Base-by-base conservation (phyloP, 2,329 filamentous ascomycete species). In the Leptographium flavum region DNA sequence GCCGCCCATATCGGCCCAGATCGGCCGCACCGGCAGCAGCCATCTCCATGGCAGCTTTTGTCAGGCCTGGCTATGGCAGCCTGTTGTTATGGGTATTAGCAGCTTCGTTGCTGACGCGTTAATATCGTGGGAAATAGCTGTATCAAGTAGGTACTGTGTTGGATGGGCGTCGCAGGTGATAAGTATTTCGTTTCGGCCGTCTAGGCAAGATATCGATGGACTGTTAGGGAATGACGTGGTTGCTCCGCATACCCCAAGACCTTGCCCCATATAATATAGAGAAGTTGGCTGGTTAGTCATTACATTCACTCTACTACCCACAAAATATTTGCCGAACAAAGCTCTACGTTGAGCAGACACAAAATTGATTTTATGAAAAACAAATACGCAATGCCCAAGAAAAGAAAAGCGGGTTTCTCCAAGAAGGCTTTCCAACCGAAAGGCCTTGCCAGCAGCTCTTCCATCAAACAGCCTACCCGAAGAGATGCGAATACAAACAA, bases 1-100 rank as follows among this genome's bases (percentile, higher is more conserved):
- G 83, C 63, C 86, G 84, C 58, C 81, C 79, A 49, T 72, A 72
- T 54, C 83, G 81, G 54, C 83, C 76, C 49, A 93, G 68, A 57
- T 94, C 85, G 46, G 83, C 76, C 47, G 73, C 79, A 42, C 61
- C 60, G 31, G 68, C 66, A 50, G 70, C 61, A 14, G 61, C 58
- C 23, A 54, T 55, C 46, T 64, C 60, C 58, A 64, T 60, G 23
- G 31, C 23, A 15, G 27, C 9, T 19, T 17, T 17, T 22, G 39
- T 19, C 10, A 31, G 11, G 5, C 39, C 28, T 31, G 13, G 21
- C 23, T 23, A n/a, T n/a, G n/a, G n/a, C n/a, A n/a, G 27, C 27
- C 5, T 28, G 27, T 11, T 8, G 27, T 28, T 9, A 15, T 33
- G n/a, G n/a, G n/a, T n/a, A n/a, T n/a, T n/a, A n/a, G n/a, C n/a